Conservation (phyloP, 2,329 filamentous ascomycete genomes). For the Hymenoscyphus occultus region DNA sequence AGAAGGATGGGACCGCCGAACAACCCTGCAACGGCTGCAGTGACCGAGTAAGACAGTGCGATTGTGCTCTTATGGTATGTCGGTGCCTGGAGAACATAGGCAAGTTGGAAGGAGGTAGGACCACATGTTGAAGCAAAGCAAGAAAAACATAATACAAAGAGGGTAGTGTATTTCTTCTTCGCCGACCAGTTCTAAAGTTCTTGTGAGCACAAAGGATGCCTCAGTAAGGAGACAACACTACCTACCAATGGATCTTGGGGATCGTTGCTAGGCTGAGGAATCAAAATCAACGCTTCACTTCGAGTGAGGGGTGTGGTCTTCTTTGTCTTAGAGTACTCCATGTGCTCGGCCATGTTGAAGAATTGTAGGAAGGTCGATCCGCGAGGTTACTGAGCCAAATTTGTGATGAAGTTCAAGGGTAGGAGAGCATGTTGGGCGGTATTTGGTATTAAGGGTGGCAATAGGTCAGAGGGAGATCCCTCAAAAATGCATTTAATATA, state of each 20-base stretch:
- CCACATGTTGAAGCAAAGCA: constrained; percentile 6
- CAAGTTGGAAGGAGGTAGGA: neutral
- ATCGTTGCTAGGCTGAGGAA: constrained; percentile 45
- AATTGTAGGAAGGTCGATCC: too few relatives aligned
- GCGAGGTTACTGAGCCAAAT: too few relatives aligned
- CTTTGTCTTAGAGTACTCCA: too few relatives aligned
- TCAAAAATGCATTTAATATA: too few relatives aligned
- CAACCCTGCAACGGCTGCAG: constrained; percentile 41
- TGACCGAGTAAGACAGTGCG: constrained; percentile 22
- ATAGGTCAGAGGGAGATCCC: too few relatives aligned
- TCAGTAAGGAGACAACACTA: neutral
- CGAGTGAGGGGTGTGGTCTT: too few relatives aligned
- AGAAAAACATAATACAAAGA: constrained; percentile 20
- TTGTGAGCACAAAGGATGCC: neutral
- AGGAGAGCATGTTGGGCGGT: too few relatives aligned
- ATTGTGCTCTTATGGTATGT: constrained; percentile 17
- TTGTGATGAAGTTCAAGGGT: too few relatives aligned
- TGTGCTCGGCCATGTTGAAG: neutral
- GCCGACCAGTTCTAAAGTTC: constrained; percentile 33
- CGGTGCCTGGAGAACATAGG: constrained; percentile 11
- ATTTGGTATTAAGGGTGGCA: too few relatives aligned
- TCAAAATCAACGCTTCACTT: constrained; percentile 8
- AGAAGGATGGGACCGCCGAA: constrained; percentile 41
- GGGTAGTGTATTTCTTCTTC: constrained; percentile 18
- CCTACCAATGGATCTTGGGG: constrained; percentile 45